phyloP scores from a whole-genome alignment of 306 rosid species.

The Casuarina cunninghamiana region DNA sequence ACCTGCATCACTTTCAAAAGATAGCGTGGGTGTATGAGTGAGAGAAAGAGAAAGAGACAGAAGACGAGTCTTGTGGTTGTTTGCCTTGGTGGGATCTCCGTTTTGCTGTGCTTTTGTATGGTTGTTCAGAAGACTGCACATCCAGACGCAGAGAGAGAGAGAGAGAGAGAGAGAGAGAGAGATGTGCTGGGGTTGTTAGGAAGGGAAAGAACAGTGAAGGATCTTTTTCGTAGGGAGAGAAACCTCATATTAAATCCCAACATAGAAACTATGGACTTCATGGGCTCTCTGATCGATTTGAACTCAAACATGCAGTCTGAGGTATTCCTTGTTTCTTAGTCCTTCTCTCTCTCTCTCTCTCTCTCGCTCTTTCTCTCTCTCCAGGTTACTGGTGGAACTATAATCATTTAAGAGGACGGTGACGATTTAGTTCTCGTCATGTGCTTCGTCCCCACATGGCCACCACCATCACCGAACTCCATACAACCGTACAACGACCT shows the following conservation, averaged over 20 bases:
- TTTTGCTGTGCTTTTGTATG: slow-evolving; percentile 4
- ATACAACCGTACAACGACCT: not conserved
- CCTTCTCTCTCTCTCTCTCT: not conserved
- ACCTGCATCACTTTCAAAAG: slow-evolving; percentile 30
- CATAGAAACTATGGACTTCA: slow-evolving; percentile 51
- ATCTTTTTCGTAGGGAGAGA: slow-evolving; percentile 69
- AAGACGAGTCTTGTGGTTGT: not conserved
- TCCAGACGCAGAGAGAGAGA: not conserved
- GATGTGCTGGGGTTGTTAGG: slow-evolving; percentile 28
- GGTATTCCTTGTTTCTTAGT: slow-evolving; percentile 22
- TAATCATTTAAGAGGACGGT: slow-evolving; percentile 19
- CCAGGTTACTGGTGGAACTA: slow-evolving; percentile 25
- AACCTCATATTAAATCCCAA: slow-evolving; percentile 53
- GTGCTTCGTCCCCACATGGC: slow-evolving; percentile 33
- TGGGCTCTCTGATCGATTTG: slow-evolving; percentile 24
- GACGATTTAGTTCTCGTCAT: slow-evolving; percentile 42
- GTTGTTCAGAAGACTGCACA: slow-evolving; percentile 12
- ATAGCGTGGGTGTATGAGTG: not conserved
- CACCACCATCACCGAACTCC: slow-evolving; percentile 1
- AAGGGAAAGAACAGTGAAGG: slow-evolving; percentile 42
- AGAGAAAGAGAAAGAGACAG: slow-evolving; percentile 7
- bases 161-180: slow-evolving; percentile 8
- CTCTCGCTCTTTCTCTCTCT: not conserved
- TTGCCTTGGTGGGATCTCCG: slow-evolving; percentile 1
- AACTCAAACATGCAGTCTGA: slow-evolving; percentile 25